Evolutionary conservation across 805 yeast genomes (phyloP).

Genomic region (Candida odintsovae): DNA sequence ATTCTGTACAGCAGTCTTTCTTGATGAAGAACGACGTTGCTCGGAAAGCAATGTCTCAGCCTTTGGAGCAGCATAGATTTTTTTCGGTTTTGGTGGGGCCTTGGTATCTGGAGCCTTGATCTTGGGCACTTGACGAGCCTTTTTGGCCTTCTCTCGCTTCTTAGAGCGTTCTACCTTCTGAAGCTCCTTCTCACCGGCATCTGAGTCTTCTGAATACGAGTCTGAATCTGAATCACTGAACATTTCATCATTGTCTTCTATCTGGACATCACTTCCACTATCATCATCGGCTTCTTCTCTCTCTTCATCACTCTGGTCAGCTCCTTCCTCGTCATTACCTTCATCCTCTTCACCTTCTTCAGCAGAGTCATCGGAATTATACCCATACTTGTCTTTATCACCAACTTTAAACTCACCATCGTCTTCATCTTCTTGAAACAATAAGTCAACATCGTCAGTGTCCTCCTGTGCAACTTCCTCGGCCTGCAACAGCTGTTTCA

Average conservation of each 20-base stretch:
- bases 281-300: constrained; percentile 5
- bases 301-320: constrained; percentile 14
- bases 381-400: constrained; percentile 20
- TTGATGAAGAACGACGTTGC: constrained; percentile 65
- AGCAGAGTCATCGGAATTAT: constrained; percentile 26
- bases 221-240: constrained; percentile 48
- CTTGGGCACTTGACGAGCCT: constrained; percentile 26
- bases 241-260: constrained; percentile 38
- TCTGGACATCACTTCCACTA: constrained; percentile 6
- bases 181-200: constrained; percentile 64
- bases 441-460: constrained; percentile 64
- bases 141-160: constrained; percentile 26
- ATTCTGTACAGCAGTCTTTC: constrained; percentile 72
- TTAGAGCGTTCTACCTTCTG: constrained; percentile 36
- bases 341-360: constrained; percentile 27
- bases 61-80: constrained; percentile 31
- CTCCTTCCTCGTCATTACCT: constrained; percentile 20
- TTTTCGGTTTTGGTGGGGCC: constrained; percentile 25
- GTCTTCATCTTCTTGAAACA: constrained; percentile 60
- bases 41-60: constrained; percentile 48
- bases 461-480: constrained; percentile 43
- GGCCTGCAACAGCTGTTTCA: constrained; percentile 65
- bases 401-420: constrained; percentile 41
- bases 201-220: constrained; percentile 49
- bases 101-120: constrained; percentile 26